A percentile compares a stretch with the other conserved stretches of the same genome.
Conservation (phyloP, 257 asterid genomes). For the Solanum dulcamara region DNA sequence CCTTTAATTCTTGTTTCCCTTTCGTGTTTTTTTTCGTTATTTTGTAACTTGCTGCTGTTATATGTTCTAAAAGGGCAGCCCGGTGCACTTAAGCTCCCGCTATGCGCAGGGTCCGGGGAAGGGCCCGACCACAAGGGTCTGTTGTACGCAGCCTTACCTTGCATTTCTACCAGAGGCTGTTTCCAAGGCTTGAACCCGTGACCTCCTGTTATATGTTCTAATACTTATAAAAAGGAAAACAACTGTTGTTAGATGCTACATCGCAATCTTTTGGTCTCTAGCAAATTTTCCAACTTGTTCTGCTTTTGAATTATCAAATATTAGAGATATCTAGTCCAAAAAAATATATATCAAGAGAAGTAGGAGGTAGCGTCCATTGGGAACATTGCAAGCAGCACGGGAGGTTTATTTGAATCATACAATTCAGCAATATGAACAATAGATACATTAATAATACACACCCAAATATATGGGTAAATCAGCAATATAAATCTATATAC, state of each 20-base stretch:
- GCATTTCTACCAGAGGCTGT: too few species aligned
- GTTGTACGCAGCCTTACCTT: too few species aligned
- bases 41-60: neutral
- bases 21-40: neutral
- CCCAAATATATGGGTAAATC: too few species aligned
- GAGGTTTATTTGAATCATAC: constrained; percentile 65
- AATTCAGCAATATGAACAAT: neutral
- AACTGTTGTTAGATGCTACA: neutral
- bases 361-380: neutral
- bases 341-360: neutral
- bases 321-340: neutral
- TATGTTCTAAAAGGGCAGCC: too few species aligned
- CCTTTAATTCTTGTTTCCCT: neutral
- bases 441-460: neutral
- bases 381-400: constrained; percentile 70
- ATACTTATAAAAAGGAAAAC: neutral
- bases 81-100: too few species aligned
- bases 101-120: too few species aligned
- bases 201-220: neutral
- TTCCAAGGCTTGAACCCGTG: too few species aligned
- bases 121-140: too few species aligned
- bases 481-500: too few species aligned
- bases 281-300: neutral
- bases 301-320: neutral
- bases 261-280: neutral